phyloP scores from a whole-genome alignment of 2,329 filamentous ascomycete genomes.

The Mycogone perniciosa region DNA sequence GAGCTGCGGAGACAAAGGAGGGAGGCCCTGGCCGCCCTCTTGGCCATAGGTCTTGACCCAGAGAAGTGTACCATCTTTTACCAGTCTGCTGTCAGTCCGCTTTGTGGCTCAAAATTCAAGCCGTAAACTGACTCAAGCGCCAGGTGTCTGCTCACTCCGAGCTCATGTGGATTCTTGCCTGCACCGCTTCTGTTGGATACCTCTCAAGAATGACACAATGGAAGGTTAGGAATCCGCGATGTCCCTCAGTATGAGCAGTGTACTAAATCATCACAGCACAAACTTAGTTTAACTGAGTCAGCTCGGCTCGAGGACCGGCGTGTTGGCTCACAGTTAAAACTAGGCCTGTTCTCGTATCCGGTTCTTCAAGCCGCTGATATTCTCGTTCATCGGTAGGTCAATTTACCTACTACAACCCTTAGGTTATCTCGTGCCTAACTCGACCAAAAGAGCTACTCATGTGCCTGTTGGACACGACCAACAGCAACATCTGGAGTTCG shows the following conservation, averaged over 20 bases:
- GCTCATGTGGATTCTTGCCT: constrained; percentile 95
- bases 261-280: constrained; percentile 49
- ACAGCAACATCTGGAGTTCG: constrained; percentile 87
- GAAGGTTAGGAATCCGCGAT: constrained; percentile 56
- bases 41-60: constrained; percentile 80
- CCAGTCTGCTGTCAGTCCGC: constrained; percentile 62
- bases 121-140: not conserved
- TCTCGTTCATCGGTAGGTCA: constrained; percentile 64
- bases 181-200: constrained; percentile 85
- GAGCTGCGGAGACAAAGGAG: constrained; percentile 59
- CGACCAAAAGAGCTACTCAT: constrained; percentile 63
- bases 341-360: constrained; percentile 92
- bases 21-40: constrained; percentile 70
- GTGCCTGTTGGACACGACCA: constrained; percentile 98
- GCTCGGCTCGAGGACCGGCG: constrained; percentile 52
- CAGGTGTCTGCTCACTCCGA: constrained; percentile 75
- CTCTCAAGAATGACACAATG: constrained; percentile 99
- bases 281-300: constrained; percentile 58
- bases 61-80: constrained; percentile 73
- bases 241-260: not conserved
- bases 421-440: not conserved
- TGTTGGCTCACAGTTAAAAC: constrained; percentile 59
- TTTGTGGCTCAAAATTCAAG: not conserved
- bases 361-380: constrained; percentile 95
- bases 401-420: not conserved